Evolutionary conservation across 1,284 basidiomycete genomes (phyloP).

Genomic region (Marasmius oreades): DNA sequence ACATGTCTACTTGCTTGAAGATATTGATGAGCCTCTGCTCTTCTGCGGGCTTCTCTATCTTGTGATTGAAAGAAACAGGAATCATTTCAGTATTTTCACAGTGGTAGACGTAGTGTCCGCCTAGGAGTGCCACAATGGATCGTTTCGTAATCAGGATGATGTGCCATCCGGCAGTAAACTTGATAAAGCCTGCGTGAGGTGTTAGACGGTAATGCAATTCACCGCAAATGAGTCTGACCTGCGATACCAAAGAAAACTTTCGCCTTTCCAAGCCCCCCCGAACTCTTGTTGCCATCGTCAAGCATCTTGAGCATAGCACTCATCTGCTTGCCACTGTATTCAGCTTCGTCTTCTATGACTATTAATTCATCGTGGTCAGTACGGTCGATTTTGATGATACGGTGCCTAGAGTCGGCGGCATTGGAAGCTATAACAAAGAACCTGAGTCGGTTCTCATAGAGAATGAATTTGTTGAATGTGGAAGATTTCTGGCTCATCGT

Average conservation of each 20-base stretch:
- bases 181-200: conserved; percentile 72
- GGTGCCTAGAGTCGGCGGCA: conserved; percentile 78
- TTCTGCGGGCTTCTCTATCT: conserved; percentile 79
- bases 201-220: background rate
- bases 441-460: conserved; percentile 86
- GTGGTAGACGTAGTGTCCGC: conserved; percentile 97
- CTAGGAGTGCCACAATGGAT: conserved; percentile 89
- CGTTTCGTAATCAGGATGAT: conserved; percentile 88
- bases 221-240: conserved; percentile 40
- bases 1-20: conserved; percentile 98
- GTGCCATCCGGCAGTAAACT: conserved; percentile 91
- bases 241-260: conserved; percentile 78
- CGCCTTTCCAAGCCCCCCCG: conserved; percentile 84
- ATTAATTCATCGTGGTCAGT: conserved; percentile 71
- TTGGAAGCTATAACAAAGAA: conserved; percentile 90
- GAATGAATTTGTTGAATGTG: conserved; percentile 80
- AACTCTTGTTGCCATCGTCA: conserved; percentile 87
- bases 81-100: conserved; percentile 91
- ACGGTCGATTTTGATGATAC: conserved; percentile 90
- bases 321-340: conserved; percentile 89
- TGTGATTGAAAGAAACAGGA: conserved; percentile 69
- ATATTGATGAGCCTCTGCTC: conserved; percentile 84
- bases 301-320: conserved; percentile 90
- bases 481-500: conserved; percentile 5
- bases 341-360: conserved; percentile 82